Evolutionary conservation across 106 monocot species (phyloP), one percentile per base, ranked within the genome.

Genomic region (Alisma plantagoaquatica): DNA sequence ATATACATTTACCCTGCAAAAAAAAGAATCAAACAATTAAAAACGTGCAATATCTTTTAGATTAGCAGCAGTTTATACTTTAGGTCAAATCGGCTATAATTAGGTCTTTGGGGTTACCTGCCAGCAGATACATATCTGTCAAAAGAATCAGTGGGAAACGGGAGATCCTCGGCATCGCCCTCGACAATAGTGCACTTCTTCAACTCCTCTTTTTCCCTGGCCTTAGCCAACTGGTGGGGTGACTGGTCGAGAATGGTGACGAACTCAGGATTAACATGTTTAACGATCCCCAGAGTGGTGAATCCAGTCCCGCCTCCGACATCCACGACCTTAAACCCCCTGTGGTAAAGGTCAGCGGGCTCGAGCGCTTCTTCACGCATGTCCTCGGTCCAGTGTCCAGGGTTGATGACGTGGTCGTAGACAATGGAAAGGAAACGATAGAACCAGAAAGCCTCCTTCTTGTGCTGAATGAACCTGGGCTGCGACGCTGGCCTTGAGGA

Each of bases 371-470:
- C 94, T 41, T 88, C 94, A 35, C 94, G 72, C 94, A 96, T 88
- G 78, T 96, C 94, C 63, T 84, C 88, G 16, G 88, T 96, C 88
- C 88, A 96, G 44, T 84, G 88, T 4, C 84, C 84, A 21, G 88
- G 94, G 72, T 88, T 88, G 60, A 88, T 84, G 29, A 88, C 61
- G 57, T 88, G 94, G 67, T 96, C 94, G 54, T 96, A 96, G 30
- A 84, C 80, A 27, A 96, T 75, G 41, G 94, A 96, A 7, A 96
- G 73, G 61, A 96, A 96, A 10, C 88, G 73, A 46, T 96, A 96
- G 73, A 96, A 96, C 94, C 94, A 96, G 33, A 88, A 96, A 0
- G 94, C 94, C 71, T 88, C 87, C 49, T 87, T 75, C 66, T 94
- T 94, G 87, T 94, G 93, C 75, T 96, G 94, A 4, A 96, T 88